These are phyloP conservation scores for Neopestalotiopsis sp. DNA, from an alignment of 2,329 filamentous ascomycete genomes.

Conservation along the genomic window DNA sequence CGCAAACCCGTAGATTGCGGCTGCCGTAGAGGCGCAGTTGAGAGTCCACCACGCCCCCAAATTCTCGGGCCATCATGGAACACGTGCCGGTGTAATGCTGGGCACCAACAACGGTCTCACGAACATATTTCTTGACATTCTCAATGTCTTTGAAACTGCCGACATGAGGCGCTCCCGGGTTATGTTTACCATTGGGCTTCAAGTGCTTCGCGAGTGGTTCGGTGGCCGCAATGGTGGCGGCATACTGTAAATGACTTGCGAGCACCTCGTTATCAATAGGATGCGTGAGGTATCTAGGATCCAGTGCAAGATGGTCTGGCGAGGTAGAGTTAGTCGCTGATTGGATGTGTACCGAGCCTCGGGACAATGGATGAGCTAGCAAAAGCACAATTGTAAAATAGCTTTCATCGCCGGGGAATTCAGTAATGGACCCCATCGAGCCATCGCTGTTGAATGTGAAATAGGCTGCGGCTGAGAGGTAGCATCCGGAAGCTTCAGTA, in stretches of 20 bases:
- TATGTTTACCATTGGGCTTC: constrained; percentile 14
- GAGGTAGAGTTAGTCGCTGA: not conserved
- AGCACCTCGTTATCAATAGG: constrained; percentile 18
- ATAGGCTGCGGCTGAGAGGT: constrained; percentile 10
- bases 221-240: not conserved
- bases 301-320: not conserved
- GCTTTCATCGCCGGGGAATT: not conserved
- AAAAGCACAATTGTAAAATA: not conserved
- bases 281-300: constrained; percentile 9
- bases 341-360: constrained; percentile 20
- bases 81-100: constrained; percentile 8
- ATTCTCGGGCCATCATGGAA: not conserved
- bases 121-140: not conserved
- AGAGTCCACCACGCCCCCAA: not conserved
- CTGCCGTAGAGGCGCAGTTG: not conserved
- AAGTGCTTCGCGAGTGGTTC: constrained; percentile 7
- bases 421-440: not conserved
- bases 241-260: constrained; percentile 19
- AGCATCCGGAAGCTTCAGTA: constrained; percentile 4
- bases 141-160: constrained; percentile 7
- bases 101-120: not conserved
- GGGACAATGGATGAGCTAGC: constrained; percentile 21
- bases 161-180: not conserved
- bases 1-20: constrained; percentile 3
- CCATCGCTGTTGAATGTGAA: constrained; percentile 4